These are phyloP conservation scores for Solidago caesia DNA, from an alignment of 129 eudicot species.

Conservation along the genomic window DNA sequence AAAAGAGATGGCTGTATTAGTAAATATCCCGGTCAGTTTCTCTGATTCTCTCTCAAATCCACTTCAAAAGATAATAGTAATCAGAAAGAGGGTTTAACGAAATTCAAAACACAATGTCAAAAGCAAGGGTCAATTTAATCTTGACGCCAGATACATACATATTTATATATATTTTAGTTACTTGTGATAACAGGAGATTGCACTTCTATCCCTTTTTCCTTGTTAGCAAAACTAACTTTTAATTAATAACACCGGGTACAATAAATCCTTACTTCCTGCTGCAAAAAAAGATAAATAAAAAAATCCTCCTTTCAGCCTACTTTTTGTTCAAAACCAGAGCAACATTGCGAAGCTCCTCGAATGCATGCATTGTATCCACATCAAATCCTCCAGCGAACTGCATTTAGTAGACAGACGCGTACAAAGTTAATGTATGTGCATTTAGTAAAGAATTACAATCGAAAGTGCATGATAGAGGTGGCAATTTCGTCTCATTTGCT, in stretches of 20 bases:
- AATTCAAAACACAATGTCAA: too few species aligned
- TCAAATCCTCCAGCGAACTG: slow-evolving; percentile 99
- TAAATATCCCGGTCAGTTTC: too few species aligned
- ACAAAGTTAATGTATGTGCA: not conserved
- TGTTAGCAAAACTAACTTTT: not conserved
- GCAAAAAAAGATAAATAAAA: slow-evolving; percentile 19
- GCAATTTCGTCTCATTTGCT: slow-evolving; percentile 7
- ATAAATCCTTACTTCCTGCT: slow-evolving; percentile 17
- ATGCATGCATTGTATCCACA: slow-evolving; percentile 94
- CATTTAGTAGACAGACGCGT: slow-evolving; percentile 15
- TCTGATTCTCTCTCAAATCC: too few species aligned
- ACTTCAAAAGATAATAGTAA: too few species aligned
- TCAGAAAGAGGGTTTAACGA: too few species aligned
- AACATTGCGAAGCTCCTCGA: slow-evolving; percentile 87
- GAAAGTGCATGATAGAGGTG: not conserved
- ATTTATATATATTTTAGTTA: too few species aligned
- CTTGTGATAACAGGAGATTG: too few species aligned
- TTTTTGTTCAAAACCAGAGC: slow-evolving; percentile 70
- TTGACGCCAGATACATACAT: too few species aligned
- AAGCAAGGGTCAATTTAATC: too few species aligned
- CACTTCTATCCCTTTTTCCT: too few species aligned
- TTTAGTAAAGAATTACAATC: too few species aligned
- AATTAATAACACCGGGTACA: slow-evolving; percentile 29
- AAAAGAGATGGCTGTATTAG: too few species aligned
- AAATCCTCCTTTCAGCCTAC: slow-evolving; percentile 27